Percentiles rank a stretch among this genome's conserved stretches.
Evolutionary conservation across 2,329 filamentous ascomycete species (phyloP).

Genomic region (Cadophora sp.): DNA sequence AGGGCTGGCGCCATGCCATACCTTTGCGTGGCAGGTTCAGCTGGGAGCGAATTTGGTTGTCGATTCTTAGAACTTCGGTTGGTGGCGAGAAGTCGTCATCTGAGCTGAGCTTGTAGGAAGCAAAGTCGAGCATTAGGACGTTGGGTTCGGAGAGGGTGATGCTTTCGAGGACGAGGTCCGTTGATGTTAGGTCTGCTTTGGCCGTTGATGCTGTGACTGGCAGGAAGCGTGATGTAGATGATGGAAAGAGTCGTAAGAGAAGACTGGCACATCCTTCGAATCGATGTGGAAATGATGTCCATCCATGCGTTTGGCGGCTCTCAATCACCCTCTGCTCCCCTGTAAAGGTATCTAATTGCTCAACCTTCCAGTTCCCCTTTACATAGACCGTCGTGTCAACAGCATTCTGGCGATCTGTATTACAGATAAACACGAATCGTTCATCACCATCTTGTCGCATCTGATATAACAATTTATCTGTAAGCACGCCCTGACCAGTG

Average conservation of each 20-base stretch:
- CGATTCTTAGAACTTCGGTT: slow-evolving; percentile 42
- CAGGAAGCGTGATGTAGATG: slow-evolving; percentile 23
- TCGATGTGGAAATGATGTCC: slow-evolving; percentile 39
- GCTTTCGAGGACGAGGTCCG: slow-evolving; percentile 22
- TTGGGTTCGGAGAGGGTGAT: slow-evolving; percentile 43
- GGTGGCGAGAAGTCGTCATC: slow-evolving; percentile 34
- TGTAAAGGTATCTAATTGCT: slow-evolving; percentile 42
- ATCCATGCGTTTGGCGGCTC: slow-evolving; percentile 27
- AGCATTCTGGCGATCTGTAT: slow-evolving; percentile 39
- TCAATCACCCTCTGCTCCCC: slow-evolving; percentile 29
- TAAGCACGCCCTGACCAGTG: slow-evolving; percentile 16
- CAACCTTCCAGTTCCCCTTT: slow-evolving; percentile 42
- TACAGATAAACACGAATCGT: slow-evolving; percentile 45
- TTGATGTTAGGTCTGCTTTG: too few species aligned
- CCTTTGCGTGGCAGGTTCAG: slow-evolving; percentile 42
- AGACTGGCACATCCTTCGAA: slow-evolving; percentile 45
- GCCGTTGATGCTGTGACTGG: slow-evolving; percentile 26
- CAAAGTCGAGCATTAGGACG: slow-evolving; percentile 45
- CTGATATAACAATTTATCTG: slow-evolving; percentile 42
- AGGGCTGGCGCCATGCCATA: slow-evolving; percentile 42
- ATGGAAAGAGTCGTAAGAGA: slow-evolving; percentile 38
- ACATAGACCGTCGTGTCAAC: slow-evolving; percentile 37
- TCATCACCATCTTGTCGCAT: slow-evolving; percentile 43
- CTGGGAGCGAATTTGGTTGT: slow-evolving; percentile 41
- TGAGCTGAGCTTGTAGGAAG: slow-evolving; percentile 36